These are phyloP conservation scores for Litsea cubeba DNA, from an alignment of 164 flowering plant species.

Conservation along the genomic window DNA sequence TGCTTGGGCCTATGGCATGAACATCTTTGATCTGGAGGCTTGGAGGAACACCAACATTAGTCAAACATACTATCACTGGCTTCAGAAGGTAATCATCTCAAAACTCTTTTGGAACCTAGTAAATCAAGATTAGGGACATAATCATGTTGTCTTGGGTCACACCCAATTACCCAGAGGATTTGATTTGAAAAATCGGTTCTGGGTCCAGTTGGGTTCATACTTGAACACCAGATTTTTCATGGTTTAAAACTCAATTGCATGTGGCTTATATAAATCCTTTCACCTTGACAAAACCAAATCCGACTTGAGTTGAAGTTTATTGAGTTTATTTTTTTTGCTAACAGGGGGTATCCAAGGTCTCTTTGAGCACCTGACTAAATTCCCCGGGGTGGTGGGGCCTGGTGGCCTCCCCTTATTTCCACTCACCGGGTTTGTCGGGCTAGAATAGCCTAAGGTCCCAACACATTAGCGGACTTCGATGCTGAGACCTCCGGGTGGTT, in stretches of 20 bases:
- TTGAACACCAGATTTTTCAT: neutral
- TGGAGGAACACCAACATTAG: slow-evolving; percentile 93
- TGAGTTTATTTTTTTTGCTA: neutral
- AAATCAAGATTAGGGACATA: neutral
- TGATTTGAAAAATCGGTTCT: neutral
- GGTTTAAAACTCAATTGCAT: neutral
- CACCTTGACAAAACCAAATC: neutral
- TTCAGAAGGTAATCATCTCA: slow-evolving; percentile 47
- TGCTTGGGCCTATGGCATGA: slow-evolving; percentile 99
- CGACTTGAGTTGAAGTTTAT: neutral
- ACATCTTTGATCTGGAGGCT: slow-evolving; percentile 79
- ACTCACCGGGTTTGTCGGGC: too few relatives aligned
- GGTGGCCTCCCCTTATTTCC: too few relatives aligned
- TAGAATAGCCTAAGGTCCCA: too few relatives aligned
- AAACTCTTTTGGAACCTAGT: neutral
- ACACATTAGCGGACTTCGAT: too few relatives aligned
- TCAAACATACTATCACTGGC: slow-evolving; percentile 73
- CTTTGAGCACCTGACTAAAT: too few relatives aligned
- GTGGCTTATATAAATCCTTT: neutral
- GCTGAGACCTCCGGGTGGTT: too few relatives aligned
- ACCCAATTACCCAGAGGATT: neutral
- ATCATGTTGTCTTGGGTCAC: neutral
- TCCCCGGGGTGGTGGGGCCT: too few relatives aligned
- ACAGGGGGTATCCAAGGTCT: too few relatives aligned
- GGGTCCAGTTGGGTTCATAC: neutral